phyloP scores from a whole-genome alignment of 176 grass and related monocot genomes.

The Aegilops longissima region DNA sequence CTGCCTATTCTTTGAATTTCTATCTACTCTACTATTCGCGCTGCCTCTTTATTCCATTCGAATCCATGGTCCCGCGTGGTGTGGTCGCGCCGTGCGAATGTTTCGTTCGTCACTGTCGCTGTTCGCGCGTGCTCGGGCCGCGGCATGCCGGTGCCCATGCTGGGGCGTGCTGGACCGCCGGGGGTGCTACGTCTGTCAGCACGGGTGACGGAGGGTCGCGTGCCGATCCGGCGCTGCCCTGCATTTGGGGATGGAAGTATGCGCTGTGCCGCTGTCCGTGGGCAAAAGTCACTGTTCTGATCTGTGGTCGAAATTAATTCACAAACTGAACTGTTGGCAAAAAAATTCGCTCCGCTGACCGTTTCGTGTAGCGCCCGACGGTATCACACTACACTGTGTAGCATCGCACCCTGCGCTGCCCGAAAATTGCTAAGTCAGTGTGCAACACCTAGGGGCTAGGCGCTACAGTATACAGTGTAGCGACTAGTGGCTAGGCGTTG shows the following conservation, averaged over 20 bases:
- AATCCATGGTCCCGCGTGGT: not conserved
- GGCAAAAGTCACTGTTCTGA: no score
- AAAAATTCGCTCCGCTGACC: no score
- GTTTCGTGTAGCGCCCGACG: no score
- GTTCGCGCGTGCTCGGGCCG: not conserved
- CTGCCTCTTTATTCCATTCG: not conserved
- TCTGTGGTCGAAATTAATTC: no score
- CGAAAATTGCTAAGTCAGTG: no score
- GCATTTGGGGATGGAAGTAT: not conserved
- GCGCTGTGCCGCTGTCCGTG: no score
- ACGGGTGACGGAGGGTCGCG: not conserved
- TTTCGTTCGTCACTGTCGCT: not conserved
- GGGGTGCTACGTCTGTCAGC: not conserved
- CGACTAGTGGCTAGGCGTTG: no score
- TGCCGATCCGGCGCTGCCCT: not conserved
- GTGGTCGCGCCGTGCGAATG: not conserved
- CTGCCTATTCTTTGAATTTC: conserved; percentile 22
- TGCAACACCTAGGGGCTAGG: no score
- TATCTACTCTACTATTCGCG: not conserved
- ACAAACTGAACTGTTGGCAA: no score
- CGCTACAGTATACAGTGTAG: no score
- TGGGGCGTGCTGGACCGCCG: not conserved
- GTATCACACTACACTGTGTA: no score
- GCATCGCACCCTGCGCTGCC: no score
- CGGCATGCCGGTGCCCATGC: conserved; percentile 22